A percentile compares a stretch with the other conserved stretches of the same genome.
These are phyloP conservation scores for Tylopilus sp. DNA, from an alignment of 1,284 basidiomycete genomes.

Conservation along the genomic window DNA sequence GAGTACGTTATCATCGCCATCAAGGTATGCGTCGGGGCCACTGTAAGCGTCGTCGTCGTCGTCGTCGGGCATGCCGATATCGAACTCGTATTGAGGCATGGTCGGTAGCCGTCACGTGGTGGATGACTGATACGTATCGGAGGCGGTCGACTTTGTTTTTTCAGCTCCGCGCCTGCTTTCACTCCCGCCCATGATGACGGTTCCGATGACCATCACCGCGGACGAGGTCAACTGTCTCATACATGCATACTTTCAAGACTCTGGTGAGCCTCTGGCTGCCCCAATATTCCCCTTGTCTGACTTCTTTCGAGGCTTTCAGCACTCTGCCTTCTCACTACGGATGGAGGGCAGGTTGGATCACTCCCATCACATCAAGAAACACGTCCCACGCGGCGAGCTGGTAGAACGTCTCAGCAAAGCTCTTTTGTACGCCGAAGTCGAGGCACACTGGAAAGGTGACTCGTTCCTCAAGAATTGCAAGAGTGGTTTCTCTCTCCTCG, in stretches of 20 bases:
- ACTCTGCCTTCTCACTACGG: constrained; percentile 73
- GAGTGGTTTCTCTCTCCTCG: constrained; percentile 64
- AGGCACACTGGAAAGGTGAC: constrained; percentile 70
- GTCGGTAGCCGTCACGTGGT: no score
- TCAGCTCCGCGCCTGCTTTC: constrained; percentile 31
- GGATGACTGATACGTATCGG: no score
- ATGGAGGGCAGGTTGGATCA: constrained; percentile 66
- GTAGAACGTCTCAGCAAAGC: constrained; percentile 78
- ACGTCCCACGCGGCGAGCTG: constrained; percentile 79
- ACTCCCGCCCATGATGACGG: constrained; percentile 30
- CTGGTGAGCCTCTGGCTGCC: constrained; percentile 43
- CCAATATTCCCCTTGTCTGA: constrained; percentile 3
- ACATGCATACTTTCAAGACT: constrained; percentile 77
- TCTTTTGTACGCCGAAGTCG: constrained; percentile 78
- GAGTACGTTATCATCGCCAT: constrained; percentile 29
- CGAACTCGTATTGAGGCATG: constrained; percentile 27
- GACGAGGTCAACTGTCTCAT: constrained; percentile 84
- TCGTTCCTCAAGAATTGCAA: constrained; percentile 60
- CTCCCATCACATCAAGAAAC: constrained; percentile 61
- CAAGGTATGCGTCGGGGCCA: constrained; percentile 30
- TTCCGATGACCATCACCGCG: constrained; percentile 62
- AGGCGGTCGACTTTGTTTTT: no score
- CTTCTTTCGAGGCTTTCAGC: constrained; percentile 57
- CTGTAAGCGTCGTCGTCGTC: constrained; percentile 33
- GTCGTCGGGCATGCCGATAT: constrained; percentile 28